These are phyloP conservation scores for Candolleomyces aberdarensis DNA, from an alignment of 768 basidiomycete genomes.

Conservation along the genomic window DNA sequence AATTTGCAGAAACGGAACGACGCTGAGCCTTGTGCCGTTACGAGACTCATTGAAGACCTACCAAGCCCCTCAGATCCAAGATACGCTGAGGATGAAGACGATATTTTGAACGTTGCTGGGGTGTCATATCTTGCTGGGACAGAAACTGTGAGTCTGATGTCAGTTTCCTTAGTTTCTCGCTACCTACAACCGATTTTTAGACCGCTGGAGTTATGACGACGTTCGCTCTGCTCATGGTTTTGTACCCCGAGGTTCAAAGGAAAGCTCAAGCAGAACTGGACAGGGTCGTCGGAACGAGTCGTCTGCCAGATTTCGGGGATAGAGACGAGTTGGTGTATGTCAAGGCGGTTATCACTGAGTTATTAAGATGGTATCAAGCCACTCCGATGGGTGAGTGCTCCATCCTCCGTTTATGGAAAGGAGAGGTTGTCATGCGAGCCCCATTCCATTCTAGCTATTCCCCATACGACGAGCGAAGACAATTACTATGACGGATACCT, in stretches of 20 bases:
- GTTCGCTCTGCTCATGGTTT: neutral
- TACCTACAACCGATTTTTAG: too few relatives aligned
- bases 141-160: too few relatives aligned
- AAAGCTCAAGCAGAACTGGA: slow-evolving; percentile 1
- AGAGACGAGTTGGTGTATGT: neutral
- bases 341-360: neutral
- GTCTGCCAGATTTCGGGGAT: neutral
- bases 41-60: neutral
- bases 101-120: neutral
- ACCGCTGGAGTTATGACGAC: neutral
- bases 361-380: too few relatives aligned
- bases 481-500: too few relatives aligned
- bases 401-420: too few relatives aligned
- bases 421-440: too few relatives aligned
- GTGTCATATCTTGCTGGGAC: slow-evolving; percentile 1
- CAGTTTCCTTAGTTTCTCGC: too few relatives aligned
- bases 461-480: too few relatives aligned
- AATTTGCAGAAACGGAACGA: slow-evolving; percentile 4
- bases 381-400: too few relatives aligned
- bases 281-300: neutral
- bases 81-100: neutral
- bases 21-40: neutral
- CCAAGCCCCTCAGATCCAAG: neutral
- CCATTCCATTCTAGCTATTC: too few relatives aligned
- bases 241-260: neutral